Conservation (phyloP, 176 grass and related monocot species). For the Otatea glauca region DNA sequence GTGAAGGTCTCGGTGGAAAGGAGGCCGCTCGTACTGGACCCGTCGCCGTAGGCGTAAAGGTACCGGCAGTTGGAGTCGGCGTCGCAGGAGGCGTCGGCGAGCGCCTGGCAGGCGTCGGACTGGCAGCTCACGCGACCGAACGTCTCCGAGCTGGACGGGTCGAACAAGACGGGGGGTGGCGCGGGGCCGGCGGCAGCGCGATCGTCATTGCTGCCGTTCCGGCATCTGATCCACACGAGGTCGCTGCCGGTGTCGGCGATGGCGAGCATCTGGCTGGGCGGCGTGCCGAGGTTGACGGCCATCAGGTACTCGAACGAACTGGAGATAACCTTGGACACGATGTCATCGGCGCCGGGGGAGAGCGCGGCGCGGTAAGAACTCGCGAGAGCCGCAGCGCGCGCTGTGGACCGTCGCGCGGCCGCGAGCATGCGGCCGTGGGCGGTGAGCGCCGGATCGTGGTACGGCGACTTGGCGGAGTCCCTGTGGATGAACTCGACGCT, state of each 20-base stretch:
- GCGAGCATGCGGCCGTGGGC: conserved; percentile 38
- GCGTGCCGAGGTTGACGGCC: conserved; percentile 52
- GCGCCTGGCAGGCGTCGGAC: conserved; percentile 14
- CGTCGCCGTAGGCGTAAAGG: conserved; percentile 56
- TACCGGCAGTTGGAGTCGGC: conserved; percentile 54
- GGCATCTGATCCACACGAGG: conserved; percentile 60
- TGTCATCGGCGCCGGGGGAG: not conserved
- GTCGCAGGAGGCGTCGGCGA: conserved; percentile 32
- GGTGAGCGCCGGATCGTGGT: conserved; percentile 47
- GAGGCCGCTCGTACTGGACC: conserved; percentile 40
- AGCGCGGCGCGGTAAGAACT: not conserved
- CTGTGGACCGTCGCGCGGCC: conserved; percentile 36
- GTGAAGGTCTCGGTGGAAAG: conserved; percentile 69
- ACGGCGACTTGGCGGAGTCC: conserved; percentile 59
- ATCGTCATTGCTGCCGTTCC: not conserved
- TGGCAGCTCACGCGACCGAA: conserved; percentile 47
- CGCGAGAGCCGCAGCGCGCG: conserved; percentile 26
- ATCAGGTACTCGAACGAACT: conserved; percentile 58
- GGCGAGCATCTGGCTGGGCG: conserved; percentile 40
- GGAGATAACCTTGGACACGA: conserved; percentile 41
- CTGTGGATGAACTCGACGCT: conserved; percentile 72
- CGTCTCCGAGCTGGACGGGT: conserved; percentile 41
- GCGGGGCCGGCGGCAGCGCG: not conserved
- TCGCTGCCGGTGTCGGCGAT: conserved; percentile 74
- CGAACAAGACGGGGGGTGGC: conserved; percentile 17